Percentiles rank a stretch among this genome's conserved stretches.
Evolutionary conservation across 306 rosid species (phyloP).

Genomic region (Fragaria iinumae): DNA sequence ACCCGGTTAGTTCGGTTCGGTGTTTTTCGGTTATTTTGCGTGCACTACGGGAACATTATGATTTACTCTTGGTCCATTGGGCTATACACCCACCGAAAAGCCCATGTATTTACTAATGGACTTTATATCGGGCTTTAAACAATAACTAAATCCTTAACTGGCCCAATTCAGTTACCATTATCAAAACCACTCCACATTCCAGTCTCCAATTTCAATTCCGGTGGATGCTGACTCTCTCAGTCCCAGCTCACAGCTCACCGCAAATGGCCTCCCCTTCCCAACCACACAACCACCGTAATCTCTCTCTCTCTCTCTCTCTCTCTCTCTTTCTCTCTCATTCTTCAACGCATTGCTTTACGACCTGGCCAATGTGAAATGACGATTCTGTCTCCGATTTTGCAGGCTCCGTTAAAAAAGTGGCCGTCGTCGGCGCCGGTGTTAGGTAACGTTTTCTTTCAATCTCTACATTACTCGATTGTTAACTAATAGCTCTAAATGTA

Average conservation of each 20-base stretch:
- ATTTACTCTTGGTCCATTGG: no score
- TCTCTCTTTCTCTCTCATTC: not conserved
- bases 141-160: not conserved
- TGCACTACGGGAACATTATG: not conserved
- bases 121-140: not conserved
- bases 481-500: not conserved
- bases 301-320: no score
- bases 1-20: no score
- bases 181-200: not conserved
- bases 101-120: no score
- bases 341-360: not conserved
- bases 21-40: no score
- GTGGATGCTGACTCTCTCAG: not conserved
- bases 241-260: not conserved
- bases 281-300: conserved; percentile 38
- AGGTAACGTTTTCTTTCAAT: conserved; percentile 44
- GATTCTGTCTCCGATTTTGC: conserved; percentile 9
- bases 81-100: no score
- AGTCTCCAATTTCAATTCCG: not conserved
- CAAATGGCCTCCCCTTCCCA: conserved; percentile 51
- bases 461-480: not conserved
- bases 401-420: conserved; percentile 76
- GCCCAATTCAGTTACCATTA: not conserved
- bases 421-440: conserved; percentile 92
- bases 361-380: not conserved